A percentile compares a stretch with the other conserved stretches of the same genome.
Conservation (phyloP, 2,329 filamentous ascomycete genomes). For the Claviceps quebecensis region DNA sequence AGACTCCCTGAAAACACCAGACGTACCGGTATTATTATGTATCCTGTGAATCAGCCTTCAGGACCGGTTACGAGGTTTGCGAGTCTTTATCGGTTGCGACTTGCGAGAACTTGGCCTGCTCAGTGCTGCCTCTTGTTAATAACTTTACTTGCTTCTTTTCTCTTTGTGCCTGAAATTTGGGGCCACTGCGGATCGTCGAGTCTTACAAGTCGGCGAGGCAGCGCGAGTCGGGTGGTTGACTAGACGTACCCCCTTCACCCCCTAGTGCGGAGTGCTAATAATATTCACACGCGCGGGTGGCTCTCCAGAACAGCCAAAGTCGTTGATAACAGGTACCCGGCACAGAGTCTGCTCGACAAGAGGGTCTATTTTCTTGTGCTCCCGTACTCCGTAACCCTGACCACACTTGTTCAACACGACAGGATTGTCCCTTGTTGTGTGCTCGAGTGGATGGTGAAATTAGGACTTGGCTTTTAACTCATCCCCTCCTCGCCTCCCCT, state of each 20-base stretch:
- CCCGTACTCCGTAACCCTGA: background rate
- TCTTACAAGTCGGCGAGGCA: slow-evolving; percentile 4
- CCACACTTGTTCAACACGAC: slow-evolving; percentile 3
- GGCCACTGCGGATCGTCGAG: background rate
- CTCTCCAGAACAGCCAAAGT: slow-evolving; percentile 4
- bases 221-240: background rate
- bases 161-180: background rate
- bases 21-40: too few species aligned
- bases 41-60: too few species aligned
- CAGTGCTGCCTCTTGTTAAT: too few species aligned
- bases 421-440: slow-evolving; percentile 6
- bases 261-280: slow-evolving; percentile 4
- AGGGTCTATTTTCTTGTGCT: slow-evolving; percentile 4
- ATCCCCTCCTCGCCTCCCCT: slow-evolving; percentile 8
- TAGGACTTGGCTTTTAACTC: slow-evolving; percentile 4
- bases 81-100: background rate
- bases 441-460: background rate
- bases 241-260: slow-evolving; percentile 1
- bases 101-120: too few species aligned
- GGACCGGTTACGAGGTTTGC: background rate
- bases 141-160: background rate
- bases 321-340: slow-evolving; percentile 6
- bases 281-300: slow-evolving; percentile 5
- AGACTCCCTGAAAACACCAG: background rate
- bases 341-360: slow-evolving; percentile 4